Conservation (phyloP, 192 early-diverging fungal species). For the Globomyces pollinis-pini region DNA sequence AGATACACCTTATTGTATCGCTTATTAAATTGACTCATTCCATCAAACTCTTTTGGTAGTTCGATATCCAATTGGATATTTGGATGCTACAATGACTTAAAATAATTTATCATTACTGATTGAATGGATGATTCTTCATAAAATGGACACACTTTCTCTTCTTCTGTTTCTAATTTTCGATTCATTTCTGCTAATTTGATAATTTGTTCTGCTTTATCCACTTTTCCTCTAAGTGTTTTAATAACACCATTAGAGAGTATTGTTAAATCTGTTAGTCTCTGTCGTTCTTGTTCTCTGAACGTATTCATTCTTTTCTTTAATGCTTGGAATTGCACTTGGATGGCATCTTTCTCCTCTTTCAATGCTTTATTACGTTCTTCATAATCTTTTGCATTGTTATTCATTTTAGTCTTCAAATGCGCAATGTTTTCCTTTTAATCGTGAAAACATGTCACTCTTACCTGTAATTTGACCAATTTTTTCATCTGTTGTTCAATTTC, state of each 20-base stretch:
- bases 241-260: slow-evolving; percentile 35
- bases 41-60: slow-evolving; percentile 38
- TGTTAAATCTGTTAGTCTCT: slow-evolving; percentile 41
- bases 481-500: slow-evolving; percentile 57
- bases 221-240: slow-evolving; percentile 38
- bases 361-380: slow-evolving; percentile 41
- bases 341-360: slow-evolving; percentile 46
- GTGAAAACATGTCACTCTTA: too few relatives aligned
- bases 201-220: slow-evolving; percentile 52
- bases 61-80: slow-evolving; percentile 12
- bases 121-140: slow-evolving; percentile 22
- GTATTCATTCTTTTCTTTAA: slow-evolving; percentile 49
- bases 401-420: slow-evolving; percentile 36
- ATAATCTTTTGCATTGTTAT: slow-evolving; percentile 39
- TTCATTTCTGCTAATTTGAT: slow-evolving; percentile 59
- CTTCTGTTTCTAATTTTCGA: slow-evolving; percentile 52
- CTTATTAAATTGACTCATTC: slow-evolving; percentile 55
- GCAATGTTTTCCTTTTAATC: slow-evolving; percentile 50
- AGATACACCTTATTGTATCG: slow-evolving; percentile 50
- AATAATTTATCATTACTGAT: slow-evolving; percentile 5
- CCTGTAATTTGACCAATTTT: slow-evolving; percentile 51
- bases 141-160: slow-evolving; percentile 47
- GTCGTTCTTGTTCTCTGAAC: slow-evolving; percentile 44
- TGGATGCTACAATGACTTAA: slow-evolving; percentile 1
- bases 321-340: slow-evolving; percentile 46